Conservation (phyloP, 768 basidiomycete genomes). For the Mycena haematopus region DNA sequence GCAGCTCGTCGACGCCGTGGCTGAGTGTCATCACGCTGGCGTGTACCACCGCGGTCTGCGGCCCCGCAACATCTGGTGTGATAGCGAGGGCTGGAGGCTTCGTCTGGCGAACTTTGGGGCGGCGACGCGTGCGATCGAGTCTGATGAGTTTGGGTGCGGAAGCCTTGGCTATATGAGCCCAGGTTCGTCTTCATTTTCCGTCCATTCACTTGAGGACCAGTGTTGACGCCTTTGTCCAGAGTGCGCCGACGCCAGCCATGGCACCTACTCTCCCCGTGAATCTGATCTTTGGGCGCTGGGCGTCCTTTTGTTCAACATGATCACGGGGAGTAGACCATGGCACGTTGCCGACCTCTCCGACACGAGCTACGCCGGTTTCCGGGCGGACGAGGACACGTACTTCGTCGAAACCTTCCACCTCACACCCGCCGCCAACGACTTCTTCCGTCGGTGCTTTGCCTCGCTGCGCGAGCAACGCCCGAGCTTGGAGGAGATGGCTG, state of each 20-base stretch:
- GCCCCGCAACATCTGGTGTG: neutral
- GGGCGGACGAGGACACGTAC: neutral
- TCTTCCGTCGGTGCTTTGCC: constrained; percentile 17
- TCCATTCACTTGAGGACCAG: neutral
- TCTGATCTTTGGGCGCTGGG: constrained; percentile 5
- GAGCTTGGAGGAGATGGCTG: neutral
- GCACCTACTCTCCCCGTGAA: constrained; percentile 5
- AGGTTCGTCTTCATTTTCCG: constrained; percentile 2
- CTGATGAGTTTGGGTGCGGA: neutral
- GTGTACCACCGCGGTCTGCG: constrained; percentile 13
- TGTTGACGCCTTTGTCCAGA: constrained; percentile 2
- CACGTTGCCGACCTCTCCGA: neutral
- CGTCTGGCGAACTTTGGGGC: constrained; percentile 3
- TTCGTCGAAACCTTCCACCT: neutral
- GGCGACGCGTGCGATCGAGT: neutral
- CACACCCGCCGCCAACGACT: constrained; percentile 3
- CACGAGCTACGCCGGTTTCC: constrained; percentile 6
- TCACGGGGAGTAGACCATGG: constrained; percentile 5
- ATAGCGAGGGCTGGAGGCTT: neutral
- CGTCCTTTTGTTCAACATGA: neutral
- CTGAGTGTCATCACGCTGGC: neutral
- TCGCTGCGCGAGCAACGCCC: constrained; percentile 3
- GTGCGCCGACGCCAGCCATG: neutral
- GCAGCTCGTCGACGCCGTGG: constrained; percentile 12
- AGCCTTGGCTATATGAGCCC: constrained; percentile 2